phyloP scores from a whole-genome alignment of 805 yeast species.

The Pichia thaimueangensis region DNA sequence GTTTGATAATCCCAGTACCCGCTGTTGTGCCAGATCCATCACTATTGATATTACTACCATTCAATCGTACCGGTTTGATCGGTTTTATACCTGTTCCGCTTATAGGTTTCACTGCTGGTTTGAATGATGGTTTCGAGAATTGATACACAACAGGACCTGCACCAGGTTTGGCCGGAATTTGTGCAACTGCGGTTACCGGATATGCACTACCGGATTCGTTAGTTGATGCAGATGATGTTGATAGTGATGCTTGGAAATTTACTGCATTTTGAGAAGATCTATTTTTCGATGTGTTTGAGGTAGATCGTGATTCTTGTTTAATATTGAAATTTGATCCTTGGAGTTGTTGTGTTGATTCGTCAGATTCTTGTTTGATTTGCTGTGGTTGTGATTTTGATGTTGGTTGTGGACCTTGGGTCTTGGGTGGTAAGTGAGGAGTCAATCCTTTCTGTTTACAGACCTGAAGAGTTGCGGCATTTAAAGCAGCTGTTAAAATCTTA shows the following conservation, averaged over 20 bases:
- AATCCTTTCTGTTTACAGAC: slow-evolving; percentile 48
- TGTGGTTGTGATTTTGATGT: too few relatives aligned
- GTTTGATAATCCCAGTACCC: slow-evolving; percentile 15
- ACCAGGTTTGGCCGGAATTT: neutral
- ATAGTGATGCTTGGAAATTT: too few relatives aligned
- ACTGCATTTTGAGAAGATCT: too few relatives aligned
- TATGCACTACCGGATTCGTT: too few relatives aligned
- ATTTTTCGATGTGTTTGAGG: too few relatives aligned
- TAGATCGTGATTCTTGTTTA: too few relatives aligned
- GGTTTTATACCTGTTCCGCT: slow-evolving; percentile 13
- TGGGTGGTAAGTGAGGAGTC: slow-evolving; percentile 23
- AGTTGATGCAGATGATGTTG: too few relatives aligned
- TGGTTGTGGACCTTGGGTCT: slow-evolving; percentile 23
- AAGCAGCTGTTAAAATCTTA: slow-evolving; percentile 70
- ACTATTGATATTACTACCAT: too few relatives aligned
- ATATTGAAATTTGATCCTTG: too few relatives aligned
- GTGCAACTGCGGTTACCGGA: too few relatives aligned
- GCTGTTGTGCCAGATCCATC: too few relatives aligned
- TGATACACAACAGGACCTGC: slow-evolving; percentile 8
- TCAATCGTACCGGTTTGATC: neutral
- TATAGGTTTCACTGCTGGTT: slow-evolving; percentile 7
- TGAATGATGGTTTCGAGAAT: slow-evolving; percentile 11
- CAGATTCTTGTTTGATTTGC: too few relatives aligned
- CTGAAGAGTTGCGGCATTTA: slow-evolving; percentile 67
- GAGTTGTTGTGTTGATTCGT: slow-evolving; percentile 22